Percentiles rank a stretch among this genome's conserved stretches.
Conservation (phyloP, 1,284 basidiomycete genomes). For the Trichosporon ovoides region DNA sequence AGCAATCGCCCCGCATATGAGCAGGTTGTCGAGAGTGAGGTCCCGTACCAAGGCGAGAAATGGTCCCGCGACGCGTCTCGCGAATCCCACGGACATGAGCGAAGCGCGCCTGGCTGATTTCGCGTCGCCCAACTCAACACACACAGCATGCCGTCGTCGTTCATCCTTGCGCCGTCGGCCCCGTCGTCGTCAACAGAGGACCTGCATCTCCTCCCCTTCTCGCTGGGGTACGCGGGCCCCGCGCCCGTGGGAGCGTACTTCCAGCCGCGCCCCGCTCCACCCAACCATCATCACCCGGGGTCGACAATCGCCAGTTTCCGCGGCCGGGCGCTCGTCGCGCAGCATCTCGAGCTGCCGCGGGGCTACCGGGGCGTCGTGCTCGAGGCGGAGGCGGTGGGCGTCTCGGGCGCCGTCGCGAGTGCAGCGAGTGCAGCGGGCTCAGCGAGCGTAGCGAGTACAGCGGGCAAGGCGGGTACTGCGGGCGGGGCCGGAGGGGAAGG, state of each 20-base stretch:
- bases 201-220: conserved; percentile 42
- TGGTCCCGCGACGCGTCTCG: not conserved
- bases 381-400: not conserved
- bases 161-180: conserved; percentile 9
- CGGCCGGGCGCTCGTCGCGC: conserved; percentile 36
- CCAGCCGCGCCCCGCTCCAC: conserved; percentile 29
- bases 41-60: not conserved
- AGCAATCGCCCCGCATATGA: no score
- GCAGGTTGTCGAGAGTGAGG: not conserved
- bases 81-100: not conserved
- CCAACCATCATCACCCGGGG: conserved; percentile 9
- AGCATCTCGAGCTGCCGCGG: conserved; percentile 29
- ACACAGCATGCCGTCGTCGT: conserved; percentile 11
- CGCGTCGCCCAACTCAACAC: not conserved
- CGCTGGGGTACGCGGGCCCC: conserved; percentile 24
- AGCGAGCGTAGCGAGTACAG: no score
- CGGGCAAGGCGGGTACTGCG: no score
- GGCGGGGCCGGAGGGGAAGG: no score
- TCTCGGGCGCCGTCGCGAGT: not conserved
- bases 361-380: conserved; percentile 37
- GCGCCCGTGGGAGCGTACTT: conserved; percentile 28
- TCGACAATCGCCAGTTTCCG: conserved; percentile 34
- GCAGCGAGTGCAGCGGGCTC: not conserved
- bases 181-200: conserved; percentile 2
- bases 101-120: not conserved